Percentiles rank a stretch among this genome's conserved stretches.
These are phyloP conservation scores for Phaseolus lunatus DNA, from an alignment of 306 rosid genomes.

Conservation along the genomic window DNA sequence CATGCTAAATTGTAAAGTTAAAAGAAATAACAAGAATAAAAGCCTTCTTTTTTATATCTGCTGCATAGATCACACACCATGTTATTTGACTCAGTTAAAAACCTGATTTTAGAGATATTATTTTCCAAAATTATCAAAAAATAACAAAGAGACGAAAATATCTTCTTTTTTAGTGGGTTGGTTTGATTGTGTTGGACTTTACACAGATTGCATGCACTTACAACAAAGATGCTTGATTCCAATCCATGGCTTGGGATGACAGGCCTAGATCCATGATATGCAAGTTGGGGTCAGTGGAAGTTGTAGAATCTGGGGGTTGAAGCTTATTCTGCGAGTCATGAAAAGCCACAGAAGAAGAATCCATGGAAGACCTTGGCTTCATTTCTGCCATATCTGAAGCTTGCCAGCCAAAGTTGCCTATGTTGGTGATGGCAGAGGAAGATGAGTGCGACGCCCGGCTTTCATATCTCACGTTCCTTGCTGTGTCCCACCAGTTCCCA, in stretches of 20 bases:
- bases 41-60: neutral
- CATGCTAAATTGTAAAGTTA: neutral
- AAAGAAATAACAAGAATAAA: neutral
- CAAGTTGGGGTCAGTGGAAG: slow-evolving; percentile 64
- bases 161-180: neutral
- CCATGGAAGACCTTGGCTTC: slow-evolving; percentile 73
- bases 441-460: slow-evolving; percentile 77
- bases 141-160: neutral
- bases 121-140: neutral
- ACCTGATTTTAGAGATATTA: neutral
- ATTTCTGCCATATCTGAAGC: slow-evolving; percentile 61
- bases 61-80: neutral
- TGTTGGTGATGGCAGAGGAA: slow-evolving; percentile 65
- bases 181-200: neutral
- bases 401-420: slow-evolving; percentile 72
- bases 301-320: slow-evolving; percentile 55
- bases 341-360: slow-evolving; percentile 64
- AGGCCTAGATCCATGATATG: slow-evolving; percentile 94
- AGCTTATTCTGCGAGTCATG: slow-evolving; percentile 55
- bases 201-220: slow-evolving; percentile 51
- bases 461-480: slow-evolving; percentile 67
- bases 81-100: neutral
- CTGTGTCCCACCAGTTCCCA: slow-evolving; percentile 91
- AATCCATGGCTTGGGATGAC: slow-evolving; percentile 75
- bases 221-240: slow-evolving; percentile 85